Evolutionary conservation across 805 yeast genomes (phyloP).

Genomic region (Spathaspora hagerdaliae): DNA sequence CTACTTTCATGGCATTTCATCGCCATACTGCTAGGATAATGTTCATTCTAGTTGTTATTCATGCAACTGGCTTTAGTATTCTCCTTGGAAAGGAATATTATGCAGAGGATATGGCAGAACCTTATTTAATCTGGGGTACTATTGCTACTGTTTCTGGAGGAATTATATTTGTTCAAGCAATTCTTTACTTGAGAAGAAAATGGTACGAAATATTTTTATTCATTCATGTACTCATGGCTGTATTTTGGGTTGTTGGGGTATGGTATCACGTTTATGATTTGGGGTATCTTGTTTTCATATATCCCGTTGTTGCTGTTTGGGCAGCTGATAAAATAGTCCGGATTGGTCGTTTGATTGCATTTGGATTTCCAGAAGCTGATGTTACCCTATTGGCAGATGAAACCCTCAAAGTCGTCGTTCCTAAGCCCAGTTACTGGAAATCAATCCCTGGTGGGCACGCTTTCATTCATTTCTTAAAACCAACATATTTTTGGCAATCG

Average conservation of each 20-base stretch:
- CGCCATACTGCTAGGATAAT: constrained; percentile 40
- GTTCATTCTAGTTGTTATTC: constrained; percentile 25
- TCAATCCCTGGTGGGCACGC: constrained; percentile 41
- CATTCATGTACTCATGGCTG: constrained; percentile 35
- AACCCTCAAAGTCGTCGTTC: constrained; percentile 32
- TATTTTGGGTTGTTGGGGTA: constrained; percentile 40
- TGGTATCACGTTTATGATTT: constrained; percentile 38
- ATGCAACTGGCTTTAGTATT: constrained; percentile 25
- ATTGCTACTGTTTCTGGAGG: constrained; percentile 34
- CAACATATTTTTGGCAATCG: constrained; percentile 38
- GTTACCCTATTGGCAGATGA: constrained; percentile 30
- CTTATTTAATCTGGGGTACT: constrained; percentile 30
- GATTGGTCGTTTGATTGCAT: constrained; percentile 21
- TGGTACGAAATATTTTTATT: constrained; percentile 36
- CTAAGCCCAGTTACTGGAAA: constrained; percentile 34
- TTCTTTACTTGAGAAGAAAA: constrained; percentile 29
- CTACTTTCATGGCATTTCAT: constrained; percentile 40
- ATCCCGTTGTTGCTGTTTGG: constrained; percentile 35
- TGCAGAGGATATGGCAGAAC: constrained; percentile 11
- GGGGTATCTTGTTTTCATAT: constrained; percentile 27
- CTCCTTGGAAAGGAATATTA: constrained; percentile 4
- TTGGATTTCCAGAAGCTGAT: constrained; percentile 33
- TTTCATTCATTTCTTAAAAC: constrained; percentile 31
- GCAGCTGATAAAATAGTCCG: constrained; percentile 29
- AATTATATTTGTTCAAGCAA: constrained; percentile 25